These are phyloP conservation scores for Fusarium keratoplasticum DNA, from an alignment of 2,329 filamentous ascomycete genomes.

Conservation along the genomic window DNA sequence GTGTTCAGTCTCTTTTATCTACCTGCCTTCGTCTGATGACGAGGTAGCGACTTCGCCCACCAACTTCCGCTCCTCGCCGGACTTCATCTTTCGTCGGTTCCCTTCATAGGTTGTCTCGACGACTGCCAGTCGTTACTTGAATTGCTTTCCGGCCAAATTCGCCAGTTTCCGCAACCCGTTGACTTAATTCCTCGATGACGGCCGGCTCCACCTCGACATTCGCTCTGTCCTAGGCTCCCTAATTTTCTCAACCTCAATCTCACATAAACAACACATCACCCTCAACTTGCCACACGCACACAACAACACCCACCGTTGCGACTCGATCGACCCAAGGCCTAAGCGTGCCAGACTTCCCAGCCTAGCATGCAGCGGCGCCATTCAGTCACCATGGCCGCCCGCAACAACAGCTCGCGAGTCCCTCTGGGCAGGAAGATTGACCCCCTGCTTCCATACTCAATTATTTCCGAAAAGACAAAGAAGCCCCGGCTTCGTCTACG, in stretches of 20 bases:
- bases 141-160: constrained; percentile 36
- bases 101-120: constrained; percentile 42
- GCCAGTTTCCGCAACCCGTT: constrained; percentile 31
- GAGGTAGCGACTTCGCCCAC: constrained; percentile 34
- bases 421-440: constrained; percentile 48
- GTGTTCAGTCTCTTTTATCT: constrained; percentile 34
- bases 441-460: constrained; percentile 49
- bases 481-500: constrained; percentile 55
- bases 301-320: constrained; percentile 6
- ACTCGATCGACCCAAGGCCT: constrained; percentile 26
- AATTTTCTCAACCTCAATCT: constrained; percentile 23
- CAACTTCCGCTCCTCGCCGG: constrained; percentile 32
- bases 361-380: constrained; percentile 47
- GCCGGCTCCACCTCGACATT: constrained; percentile 42
- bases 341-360: constrained; percentile 35
- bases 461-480: constrained; percentile 49
- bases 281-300: constrained; percentile 10
- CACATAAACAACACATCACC: constrained; percentile 24
- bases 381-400: constrained; percentile 50
- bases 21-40: constrained; percentile 40
- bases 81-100: constrained; percentile 44
- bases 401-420: constrained; percentile 49
- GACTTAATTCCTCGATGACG: constrained; percentile 43
- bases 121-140: constrained; percentile 47
- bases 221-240: constrained; percentile 35